These are phyloP conservation scores for Paramyrothecium sp. DNA, from an alignment of 2,329 filamentous ascomycete genomes.

Conservation along the genomic window DNA sequence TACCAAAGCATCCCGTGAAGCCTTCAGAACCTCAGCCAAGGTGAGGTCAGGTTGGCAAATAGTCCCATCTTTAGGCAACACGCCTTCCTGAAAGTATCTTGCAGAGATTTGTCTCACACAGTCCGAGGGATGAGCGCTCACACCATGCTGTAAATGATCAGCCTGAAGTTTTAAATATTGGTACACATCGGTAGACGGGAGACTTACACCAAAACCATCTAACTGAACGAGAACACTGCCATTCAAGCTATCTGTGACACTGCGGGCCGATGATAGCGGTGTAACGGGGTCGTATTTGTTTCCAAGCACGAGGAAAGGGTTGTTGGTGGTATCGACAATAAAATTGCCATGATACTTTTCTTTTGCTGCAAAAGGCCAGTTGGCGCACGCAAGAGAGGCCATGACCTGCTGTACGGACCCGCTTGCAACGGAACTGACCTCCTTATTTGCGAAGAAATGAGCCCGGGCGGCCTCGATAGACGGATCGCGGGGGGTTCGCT, in stretches of 20 bases:
- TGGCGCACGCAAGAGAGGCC: background rate
- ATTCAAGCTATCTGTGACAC: background rate
- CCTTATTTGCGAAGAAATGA: background rate
- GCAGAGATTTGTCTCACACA: background rate
- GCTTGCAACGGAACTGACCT: background rate
- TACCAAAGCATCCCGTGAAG: no score
- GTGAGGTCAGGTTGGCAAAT: background rate
- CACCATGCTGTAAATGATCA: background rate
- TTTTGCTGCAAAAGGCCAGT: background rate
- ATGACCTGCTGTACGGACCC: background rate
- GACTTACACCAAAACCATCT: background rate
- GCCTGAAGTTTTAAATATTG: no score
- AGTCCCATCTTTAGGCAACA: background rate
- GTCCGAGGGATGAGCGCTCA: background rate
- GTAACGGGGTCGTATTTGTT: background rate
- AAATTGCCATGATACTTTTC: background rate
- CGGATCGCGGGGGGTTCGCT: background rate
- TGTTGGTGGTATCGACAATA: background rate
- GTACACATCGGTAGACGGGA: no score
- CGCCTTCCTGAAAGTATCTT: background rate
- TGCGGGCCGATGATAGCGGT: background rate
- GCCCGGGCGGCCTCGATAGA: background rate
- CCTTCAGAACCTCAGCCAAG: background rate
- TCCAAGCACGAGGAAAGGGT: background rate
- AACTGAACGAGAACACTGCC: background rate